Evolutionary conservation across 257 asterid species (phyloP).

Genomic region (Nicotiana benthamiana): DNA sequence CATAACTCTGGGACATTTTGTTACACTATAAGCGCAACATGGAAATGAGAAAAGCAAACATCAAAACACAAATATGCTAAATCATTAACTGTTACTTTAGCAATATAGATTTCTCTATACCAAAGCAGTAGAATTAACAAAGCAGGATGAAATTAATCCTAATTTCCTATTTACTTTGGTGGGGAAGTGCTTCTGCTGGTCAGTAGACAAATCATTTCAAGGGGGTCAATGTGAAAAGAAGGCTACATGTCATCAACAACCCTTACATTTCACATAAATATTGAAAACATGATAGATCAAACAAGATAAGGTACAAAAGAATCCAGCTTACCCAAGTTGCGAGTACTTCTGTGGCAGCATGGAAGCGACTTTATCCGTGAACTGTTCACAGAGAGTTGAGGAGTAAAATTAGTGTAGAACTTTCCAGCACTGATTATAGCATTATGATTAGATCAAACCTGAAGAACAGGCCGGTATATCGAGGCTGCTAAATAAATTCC

Average conservation of each 20-base stretch:
- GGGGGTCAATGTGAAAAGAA: background rate
- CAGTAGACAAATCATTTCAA: background rate
- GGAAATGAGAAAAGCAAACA: background rate
- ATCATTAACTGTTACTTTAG: background rate
- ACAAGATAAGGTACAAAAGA: background rate
- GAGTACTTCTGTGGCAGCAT: slow-evolving; percentile 92
- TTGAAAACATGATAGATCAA: background rate
- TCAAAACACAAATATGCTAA: background rate
- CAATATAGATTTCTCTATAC: background rate
- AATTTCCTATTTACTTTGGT: background rate
- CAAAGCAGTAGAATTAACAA: background rate
- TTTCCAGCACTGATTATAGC: background rate
- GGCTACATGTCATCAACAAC: background rate
- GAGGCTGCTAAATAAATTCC: slow-evolving; percentile 97
- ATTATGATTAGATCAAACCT: slow-evolving; percentile 42
- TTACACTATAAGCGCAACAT: background rate
- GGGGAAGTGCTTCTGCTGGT: slow-evolving; percentile 3
- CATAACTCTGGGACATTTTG: background rate
- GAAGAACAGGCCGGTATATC: slow-evolving; percentile 87
- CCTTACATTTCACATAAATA: background rate
- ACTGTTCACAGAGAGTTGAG: slow-evolving; percentile 44
- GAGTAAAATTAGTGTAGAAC: background rate
- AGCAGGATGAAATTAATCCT: background rate
- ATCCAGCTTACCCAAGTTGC: slow-evolving; percentile 77
- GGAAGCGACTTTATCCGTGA: slow-evolving; percentile 84